Evolutionary conservation across 75 land plant species (phyloP).

Genomic region (Adiantum capillusveneris): DNA sequence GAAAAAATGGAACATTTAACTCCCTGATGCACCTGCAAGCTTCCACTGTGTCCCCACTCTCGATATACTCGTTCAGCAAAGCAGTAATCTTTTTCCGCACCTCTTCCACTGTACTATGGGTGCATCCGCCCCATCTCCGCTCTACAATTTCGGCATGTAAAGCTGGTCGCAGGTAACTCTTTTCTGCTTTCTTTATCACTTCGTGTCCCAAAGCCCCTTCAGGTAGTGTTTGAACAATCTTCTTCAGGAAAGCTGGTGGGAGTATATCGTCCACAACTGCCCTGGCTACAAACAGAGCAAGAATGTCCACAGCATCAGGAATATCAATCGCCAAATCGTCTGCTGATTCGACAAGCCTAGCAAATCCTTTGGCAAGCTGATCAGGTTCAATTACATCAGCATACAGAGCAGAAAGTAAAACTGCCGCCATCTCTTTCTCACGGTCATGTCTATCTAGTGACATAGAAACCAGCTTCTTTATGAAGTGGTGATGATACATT

Average conservation of each 20-base stretch:
- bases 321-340: constrained; percentile 36
- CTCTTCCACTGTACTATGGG: constrained; percentile 46
- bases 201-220: constrained; percentile 27
- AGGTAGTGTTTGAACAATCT: constrained; percentile 13
- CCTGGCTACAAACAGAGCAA: constrained; percentile 33
- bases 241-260: constrained; percentile 28
- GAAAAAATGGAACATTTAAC: constrained; percentile 58
- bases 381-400: constrained; percentile 35
- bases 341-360: constrained; percentile 28
- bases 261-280: constrained; percentile 40
- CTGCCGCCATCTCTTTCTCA: constrained; percentile 43
- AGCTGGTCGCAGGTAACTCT: constrained; percentile 41
- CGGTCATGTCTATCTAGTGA: constrained; percentile 54
- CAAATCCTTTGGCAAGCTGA: constrained; percentile 28
- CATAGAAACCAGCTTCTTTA: constrained; percentile 64
- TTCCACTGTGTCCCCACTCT: constrained; percentile 51
- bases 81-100: constrained; percentile 45
- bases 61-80: constrained; percentile 47
- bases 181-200: constrained; percentile 27
- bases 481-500: constrained; percentile 48
- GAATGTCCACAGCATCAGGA: constrained; percentile 28
- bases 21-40: constrained; percentile 63
- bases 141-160: constrained; percentile 36
- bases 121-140: constrained; percentile 30
- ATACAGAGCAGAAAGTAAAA: constrained; percentile 34